Evolutionary conservation across 2,329 filamentous ascomycete species (phyloP), one percentile per base, ranked within the genome.

Genomic region (Calonectria pauciramosa): DNA sequence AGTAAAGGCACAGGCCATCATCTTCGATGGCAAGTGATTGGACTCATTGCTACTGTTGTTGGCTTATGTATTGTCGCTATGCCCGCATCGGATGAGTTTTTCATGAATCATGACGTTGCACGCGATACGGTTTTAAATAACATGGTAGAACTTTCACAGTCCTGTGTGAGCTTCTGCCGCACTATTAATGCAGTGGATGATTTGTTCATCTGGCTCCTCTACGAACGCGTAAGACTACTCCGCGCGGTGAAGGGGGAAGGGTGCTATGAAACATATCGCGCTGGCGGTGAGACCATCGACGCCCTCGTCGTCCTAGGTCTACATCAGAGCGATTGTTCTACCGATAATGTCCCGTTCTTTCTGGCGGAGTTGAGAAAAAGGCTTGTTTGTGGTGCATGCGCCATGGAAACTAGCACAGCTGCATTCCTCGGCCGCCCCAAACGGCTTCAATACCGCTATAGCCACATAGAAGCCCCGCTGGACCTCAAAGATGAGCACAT

Each of bases 11-110:
- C 47, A n/a, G 36, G 60, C 1, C 59, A 36, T 10, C 8, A 41
- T 59, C 59, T 23, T 16, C 56, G 60, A 28, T 71, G 68, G 68
- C 68, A 71, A 28, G 36, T 36, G 13, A 54, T 71, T 56, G 68
- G 68, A 28, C 68, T 71, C n/a, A 18, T 71, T 34, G 60, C 68
- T 14, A 38, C 23, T 20, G 36, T 66, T 11, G 68, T 54, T 18
- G 68, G 68, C 3, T 47, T 66, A 14, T 71, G 26, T 14, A 26
- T 34, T 16, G 28, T 28, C 28, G n/a, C 47, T 2, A 34, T 66
- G 20, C 47, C 47, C 26, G 20, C 47, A 16, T 71, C 49, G 14
- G 59, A 71, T 9, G 16, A 28, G 7, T 23, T 65, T n/a, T 32
- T 71, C 18, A 30, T 28, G 11, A 30, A 56, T 5, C 14, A 44